A percentile compares a stretch with the other conserved stretches of the same genome.
These are phyloP conservation scores for Solanum tacnaense DNA, from an alignment of 257 asterid genomes.

Conservation along the genomic window DNA sequence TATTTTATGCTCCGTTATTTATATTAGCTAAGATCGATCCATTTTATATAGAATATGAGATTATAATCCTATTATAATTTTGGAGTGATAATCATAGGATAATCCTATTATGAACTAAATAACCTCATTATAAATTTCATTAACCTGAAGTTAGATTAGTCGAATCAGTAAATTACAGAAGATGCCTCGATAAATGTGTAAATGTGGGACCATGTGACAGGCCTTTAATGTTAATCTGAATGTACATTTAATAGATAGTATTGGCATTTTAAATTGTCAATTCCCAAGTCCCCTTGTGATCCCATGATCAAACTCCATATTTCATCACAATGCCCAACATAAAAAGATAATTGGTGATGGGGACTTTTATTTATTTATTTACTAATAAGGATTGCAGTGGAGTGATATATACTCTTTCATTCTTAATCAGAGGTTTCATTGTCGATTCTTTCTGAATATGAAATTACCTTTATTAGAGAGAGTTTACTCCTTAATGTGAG, in stretches of 20 bases:
- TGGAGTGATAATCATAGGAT: neutral
- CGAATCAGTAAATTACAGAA: neutral
- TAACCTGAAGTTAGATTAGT: neutral
- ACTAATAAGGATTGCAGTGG: fast-evolving
- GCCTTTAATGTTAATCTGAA: neutral
- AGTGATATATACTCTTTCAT: no score
- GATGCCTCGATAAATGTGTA: neutral
- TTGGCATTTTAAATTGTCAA: neutral
- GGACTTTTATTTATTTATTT: neutral
- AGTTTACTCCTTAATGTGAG: fast-evolving
- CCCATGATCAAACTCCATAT: neutral
- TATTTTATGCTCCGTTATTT: neutral
- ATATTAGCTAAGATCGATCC: neutral
- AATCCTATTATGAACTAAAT: neutral
- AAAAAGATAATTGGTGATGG: neutral
- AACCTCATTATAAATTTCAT: neutral
- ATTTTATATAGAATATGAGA: neutral
- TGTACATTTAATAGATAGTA: neutral
- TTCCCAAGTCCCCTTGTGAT: neutral
- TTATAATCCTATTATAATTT: neutral
- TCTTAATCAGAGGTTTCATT: fast-evolving
- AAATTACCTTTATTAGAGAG: no score
- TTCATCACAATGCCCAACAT: neutral
- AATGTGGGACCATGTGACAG: neutral
- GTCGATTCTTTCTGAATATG: no score